Conservation (phyloP, 2,329 filamentous ascomycete species). For the Penicillium sp. region DNA sequence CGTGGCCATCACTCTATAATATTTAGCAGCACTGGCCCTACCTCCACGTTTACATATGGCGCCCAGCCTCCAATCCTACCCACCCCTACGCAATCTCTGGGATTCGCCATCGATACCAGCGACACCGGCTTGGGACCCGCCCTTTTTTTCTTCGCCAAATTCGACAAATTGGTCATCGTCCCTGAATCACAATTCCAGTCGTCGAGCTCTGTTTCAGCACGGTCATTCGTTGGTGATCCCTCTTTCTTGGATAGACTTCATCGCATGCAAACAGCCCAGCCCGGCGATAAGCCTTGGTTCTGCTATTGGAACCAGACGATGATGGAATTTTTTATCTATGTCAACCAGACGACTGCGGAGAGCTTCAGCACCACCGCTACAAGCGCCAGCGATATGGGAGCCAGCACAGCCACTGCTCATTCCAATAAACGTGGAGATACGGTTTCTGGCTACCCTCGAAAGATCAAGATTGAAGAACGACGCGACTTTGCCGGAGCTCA, state of each 20-base stretch:
- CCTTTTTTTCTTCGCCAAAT: conserved; percentile 64
- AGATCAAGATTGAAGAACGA: conserved; percentile 69
- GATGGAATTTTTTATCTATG: conserved; percentile 69
- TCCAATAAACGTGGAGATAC: conserved; percentile 22
- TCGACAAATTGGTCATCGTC: conserved; percentile 67
- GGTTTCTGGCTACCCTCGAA: conserved; percentile 53
- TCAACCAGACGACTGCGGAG: conserved; percentile 54
- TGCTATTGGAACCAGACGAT: conserved; percentile 71
- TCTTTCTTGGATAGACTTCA: conserved; percentile 27
- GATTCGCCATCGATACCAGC: conserved; percentile 61
- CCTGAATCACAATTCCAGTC: conserved; percentile 42
- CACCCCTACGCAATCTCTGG: conserved; percentile 50
- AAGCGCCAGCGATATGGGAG: conserved; percentile 23
- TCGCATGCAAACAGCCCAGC: conserved; percentile 49
- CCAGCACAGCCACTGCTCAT: conserved; percentile 24
- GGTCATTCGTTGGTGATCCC: conserved; percentile 31
- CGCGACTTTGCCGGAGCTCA: conserved; percentile 50
- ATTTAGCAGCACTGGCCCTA: conserved; percentile 45
- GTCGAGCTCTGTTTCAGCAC: conserved; percentile 34
- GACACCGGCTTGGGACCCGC: conserved; percentile 62
- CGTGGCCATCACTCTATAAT: conserved; percentile 37
- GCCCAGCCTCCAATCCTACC: conserved; percentile 60
- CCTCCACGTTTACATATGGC: conserved; percentile 59
- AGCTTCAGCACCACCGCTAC: conserved; percentile 26
- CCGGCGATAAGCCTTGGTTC: conserved; percentile 68